Conservation (phyloP, 495 filamentous ascomycete species). For the Aspergillus homomorphus region DNA sequence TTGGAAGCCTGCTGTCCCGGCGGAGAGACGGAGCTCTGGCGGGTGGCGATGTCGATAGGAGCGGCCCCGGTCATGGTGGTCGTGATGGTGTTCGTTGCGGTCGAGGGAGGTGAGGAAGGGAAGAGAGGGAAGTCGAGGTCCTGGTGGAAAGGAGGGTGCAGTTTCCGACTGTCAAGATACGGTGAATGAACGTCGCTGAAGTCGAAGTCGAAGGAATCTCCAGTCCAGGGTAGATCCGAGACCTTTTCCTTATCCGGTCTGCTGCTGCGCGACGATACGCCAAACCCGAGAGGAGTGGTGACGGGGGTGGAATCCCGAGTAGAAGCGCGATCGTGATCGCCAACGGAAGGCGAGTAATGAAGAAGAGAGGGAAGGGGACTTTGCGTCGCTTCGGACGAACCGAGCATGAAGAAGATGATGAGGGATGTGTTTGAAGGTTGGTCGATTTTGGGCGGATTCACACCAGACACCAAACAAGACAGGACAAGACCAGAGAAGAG, state of each 20-base stretch:
- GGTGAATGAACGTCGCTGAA: constrained; percentile 15
- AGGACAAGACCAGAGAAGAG: too few relatives aligned
- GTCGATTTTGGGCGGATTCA: constrained; percentile 35
- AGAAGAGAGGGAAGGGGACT: constrained; percentile 32
- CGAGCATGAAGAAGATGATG: constrained; percentile 38
- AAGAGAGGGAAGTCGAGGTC: constrained; percentile 46
- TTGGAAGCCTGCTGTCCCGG: constrained; percentile 60
- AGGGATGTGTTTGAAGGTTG: not conserved
- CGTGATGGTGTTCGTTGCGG: not conserved
- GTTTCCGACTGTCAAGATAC: constrained; percentile 8
- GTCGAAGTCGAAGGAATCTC: constrained; percentile 13
- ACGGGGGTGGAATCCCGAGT: constrained; percentile 43
- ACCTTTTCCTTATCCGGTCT: constrained; percentile 40
- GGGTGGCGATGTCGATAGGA: constrained; percentile 65
- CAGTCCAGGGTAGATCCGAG: constrained; percentile 17
- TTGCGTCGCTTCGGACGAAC: constrained; percentile 36
- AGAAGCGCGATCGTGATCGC: constrained; percentile 41
- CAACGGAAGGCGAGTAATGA: constrained; percentile 37
- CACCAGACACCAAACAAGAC: constrained; percentile 14
- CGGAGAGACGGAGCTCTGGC: constrained; percentile 61
- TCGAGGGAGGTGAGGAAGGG: constrained; percentile 27
- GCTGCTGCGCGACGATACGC: constrained; percentile 40
- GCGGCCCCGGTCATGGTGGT: constrained; percentile 52
- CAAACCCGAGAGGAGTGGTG: constrained; percentile 44
- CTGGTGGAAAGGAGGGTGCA: constrained; percentile 18